Evolutionary conservation across 345 rosid species (phyloP).

Genomic region (Moringa oleifera): DNA sequence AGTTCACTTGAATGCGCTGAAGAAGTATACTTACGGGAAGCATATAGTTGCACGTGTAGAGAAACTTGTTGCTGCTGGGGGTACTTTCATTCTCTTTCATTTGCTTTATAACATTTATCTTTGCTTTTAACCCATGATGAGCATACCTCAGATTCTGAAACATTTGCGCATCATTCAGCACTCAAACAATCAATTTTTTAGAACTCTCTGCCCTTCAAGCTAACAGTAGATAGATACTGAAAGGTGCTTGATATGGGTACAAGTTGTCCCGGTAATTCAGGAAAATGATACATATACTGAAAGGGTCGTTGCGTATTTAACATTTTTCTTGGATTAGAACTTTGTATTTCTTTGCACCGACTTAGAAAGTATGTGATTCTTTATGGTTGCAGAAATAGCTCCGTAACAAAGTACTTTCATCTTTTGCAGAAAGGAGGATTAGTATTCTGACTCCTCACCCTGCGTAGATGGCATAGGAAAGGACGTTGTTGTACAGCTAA

Average conservation of each 20-base stretch:
- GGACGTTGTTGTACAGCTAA: constrained; percentile 56
- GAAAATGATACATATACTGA: too few species aligned
- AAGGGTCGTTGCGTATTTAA: too few species aligned
- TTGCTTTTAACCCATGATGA: too few species aligned
- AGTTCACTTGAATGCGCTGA: constrained; percentile 80
- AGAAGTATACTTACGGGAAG: constrained; percentile 95
- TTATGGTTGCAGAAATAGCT: background rate
- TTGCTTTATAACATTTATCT: background rate
- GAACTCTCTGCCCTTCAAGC: too few species aligned
- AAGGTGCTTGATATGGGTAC: too few species aligned
- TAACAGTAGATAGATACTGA: too few species aligned
- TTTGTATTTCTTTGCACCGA: background rate
- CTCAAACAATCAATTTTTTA: background rate
- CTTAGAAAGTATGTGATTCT: background rate
- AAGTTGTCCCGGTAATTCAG: too few species aligned
- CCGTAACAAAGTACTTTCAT: background rate
- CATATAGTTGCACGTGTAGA: constrained; percentile 96
- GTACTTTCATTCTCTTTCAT: constrained; percentile 30
- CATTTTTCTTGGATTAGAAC: too few species aligned
- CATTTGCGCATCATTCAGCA: background rate
- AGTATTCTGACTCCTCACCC: constrained; percentile 48
- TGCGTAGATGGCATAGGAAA: constrained; percentile 31
- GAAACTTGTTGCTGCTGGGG: constrained; percentile 96
- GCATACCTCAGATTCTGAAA: too few species aligned
- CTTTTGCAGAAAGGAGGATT: constrained; percentile 58